These are phyloP conservation scores for Helotiales sp. DNA, from an alignment of 2,329 filamentous ascomycete species.

Conservation along the genomic window DNA sequence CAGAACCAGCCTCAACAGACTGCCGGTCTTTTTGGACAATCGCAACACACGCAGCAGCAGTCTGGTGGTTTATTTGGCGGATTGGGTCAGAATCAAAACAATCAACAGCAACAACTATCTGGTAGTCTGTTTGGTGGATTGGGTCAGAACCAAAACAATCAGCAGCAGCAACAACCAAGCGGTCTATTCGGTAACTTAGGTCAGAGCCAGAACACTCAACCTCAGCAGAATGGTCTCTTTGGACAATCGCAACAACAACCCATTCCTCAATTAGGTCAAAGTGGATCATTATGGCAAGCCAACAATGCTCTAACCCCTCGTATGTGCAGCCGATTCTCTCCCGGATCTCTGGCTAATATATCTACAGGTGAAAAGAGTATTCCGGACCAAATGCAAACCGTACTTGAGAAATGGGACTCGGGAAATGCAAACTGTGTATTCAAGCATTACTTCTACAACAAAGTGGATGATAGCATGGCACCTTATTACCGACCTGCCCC, in stretches of 20 bases:
- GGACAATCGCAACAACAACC: constrained; percentile 36
- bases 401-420: constrained; percentile 77
- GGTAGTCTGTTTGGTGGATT: constrained; percentile 14
- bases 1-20: not conserved
- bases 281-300: constrained; percentile 40
- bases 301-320: constrained; percentile 38
- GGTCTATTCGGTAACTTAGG: constrained; percentile 29
- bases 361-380: constrained; percentile 70
- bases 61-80: constrained; percentile 21
- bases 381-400: constrained; percentile 72
- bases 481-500: constrained; percentile 75
- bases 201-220: constrained; percentile 37
- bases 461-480: constrained; percentile 74
- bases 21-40: constrained; percentile 4
- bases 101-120: constrained; percentile 25
- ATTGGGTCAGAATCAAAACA: constrained; percentile 15
- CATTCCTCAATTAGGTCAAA: constrained; percentile 40
- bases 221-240: constrained; percentile 25
- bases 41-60: constrained; percentile 9
- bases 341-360: constrained; percentile 25
- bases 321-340: constrained; percentile 21
- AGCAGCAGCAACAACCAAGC: constrained; percentile 22
- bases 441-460: constrained; percentile 87
- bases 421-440: constrained; percentile 71
- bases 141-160: constrained; percentile 5